Conservation (phyloP, 768 basidiomycete genomes). For the Thelephora ganbajun region DNA sequence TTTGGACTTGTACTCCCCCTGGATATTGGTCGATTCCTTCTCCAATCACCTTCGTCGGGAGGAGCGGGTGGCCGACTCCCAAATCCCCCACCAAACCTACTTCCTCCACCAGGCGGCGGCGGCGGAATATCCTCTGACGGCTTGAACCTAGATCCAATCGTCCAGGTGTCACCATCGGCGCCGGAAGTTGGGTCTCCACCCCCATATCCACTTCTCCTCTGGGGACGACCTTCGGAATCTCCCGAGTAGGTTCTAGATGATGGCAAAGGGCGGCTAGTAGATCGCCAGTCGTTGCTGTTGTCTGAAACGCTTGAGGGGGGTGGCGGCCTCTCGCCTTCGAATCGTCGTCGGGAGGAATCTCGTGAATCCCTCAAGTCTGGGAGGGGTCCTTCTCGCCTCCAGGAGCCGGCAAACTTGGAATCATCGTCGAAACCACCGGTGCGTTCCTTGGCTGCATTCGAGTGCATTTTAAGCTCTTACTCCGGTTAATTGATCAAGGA, state of each 20-base stretch:
- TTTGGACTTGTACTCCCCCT: constrained; percentile 38
- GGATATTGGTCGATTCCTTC: constrained; percentile 31
- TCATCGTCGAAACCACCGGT: constrained; percentile 48
- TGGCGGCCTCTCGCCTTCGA: constrained; percentile 39
- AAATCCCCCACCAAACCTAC: constrained; percentile 37
- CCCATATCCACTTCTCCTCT: constrained; percentile 44
- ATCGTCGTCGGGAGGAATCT: constrained; percentile 51
- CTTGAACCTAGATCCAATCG: constrained; percentile 62
- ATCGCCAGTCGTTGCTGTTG: constrained; percentile 57
- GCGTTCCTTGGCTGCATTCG: constrained; percentile 59
- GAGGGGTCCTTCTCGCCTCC: constrained; percentile 82
- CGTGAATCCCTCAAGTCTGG: constrained; percentile 51
- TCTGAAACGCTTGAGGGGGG: constrained; percentile 42
- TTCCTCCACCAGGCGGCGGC: constrained; percentile 8
- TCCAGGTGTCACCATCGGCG: constrained; percentile 67
- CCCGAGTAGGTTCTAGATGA: not conserved
- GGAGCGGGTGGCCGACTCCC: constrained; percentile 21
- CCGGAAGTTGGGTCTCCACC: constrained; percentile 24
- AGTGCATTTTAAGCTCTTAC: constrained; percentile 6
- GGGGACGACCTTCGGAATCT: constrained; percentile 18
- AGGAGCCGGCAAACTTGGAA: constrained; percentile 69
- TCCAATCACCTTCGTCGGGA: constrained; percentile 63
- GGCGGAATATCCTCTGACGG: constrained; percentile 26
- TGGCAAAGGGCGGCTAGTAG: constrained; percentile 22
- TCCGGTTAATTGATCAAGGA: not conserved